Percentiles rank a stretch among this genome's conserved stretches.
Evolutionary conservation across 192 early-diverging fungal species (phyloP).

Genomic region (Dissophora ornata): DNA sequence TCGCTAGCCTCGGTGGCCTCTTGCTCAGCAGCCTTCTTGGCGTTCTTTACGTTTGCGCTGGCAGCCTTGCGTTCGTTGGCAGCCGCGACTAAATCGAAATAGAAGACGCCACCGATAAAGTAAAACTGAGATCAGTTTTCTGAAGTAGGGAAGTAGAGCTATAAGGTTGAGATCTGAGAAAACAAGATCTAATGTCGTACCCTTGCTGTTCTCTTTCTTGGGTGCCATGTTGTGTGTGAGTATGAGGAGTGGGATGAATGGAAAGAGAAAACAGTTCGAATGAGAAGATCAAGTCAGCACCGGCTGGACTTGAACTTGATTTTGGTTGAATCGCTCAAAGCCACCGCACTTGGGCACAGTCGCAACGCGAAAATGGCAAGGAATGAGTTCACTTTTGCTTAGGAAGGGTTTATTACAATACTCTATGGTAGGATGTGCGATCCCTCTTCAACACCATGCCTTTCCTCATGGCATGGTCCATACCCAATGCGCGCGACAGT

Average conservation of each 20-base stretch:
- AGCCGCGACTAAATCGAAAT: constrained; percentile 61
- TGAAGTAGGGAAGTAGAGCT: background rate
- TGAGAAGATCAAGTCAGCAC: background rate
- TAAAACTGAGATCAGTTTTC: background rate
- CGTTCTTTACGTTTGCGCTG: constrained; percentile 70
- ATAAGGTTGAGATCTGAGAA: background rate
- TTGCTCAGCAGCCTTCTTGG: constrained; percentile 57
- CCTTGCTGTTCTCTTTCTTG: constrained; percentile 1
- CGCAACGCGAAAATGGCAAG: too few relatives aligned
- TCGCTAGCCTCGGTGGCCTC: constrained; percentile 69
- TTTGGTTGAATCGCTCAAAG: too few relatives aligned
- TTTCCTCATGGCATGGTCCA: constrained; percentile 3
- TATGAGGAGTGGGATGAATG: background rate
- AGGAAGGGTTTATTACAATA: too few relatives aligned
- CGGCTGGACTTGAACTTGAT: too few relatives aligned
- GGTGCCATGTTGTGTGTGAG: constrained; percentile 24
- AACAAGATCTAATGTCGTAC: background rate
- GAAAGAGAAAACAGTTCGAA: constrained; percentile 7
- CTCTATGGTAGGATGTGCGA: constrained; percentile 8
- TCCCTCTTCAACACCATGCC: constrained; percentile 15
- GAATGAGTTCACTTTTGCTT: too few relatives aligned
- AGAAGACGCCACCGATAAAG: background rate
- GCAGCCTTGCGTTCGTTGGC: constrained; percentile 83
- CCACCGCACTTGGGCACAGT: background rate
- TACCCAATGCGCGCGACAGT: too few relatives aligned